Evolutionary conservation across 805 yeast species (phyloP), one percentile per base, ranked within the genome.

Genomic region (Wickerhamiella sergipiensis): DNA sequence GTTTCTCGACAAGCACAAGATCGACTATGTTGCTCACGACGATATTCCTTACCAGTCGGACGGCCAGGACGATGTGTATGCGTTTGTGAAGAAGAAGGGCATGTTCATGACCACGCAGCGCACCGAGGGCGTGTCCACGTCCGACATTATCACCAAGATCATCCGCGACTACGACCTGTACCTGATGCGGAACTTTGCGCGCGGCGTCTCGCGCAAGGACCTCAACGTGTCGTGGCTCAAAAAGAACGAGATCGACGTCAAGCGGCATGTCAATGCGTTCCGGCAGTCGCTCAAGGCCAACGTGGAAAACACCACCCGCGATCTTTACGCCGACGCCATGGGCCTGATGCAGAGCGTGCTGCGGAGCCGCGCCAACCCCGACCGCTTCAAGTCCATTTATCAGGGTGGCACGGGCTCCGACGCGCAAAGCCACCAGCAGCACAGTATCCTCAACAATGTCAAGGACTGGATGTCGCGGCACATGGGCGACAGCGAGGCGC

Each of bases 11-110:
- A 68, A 83, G 59, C 95, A 92, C 67, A 71, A 80, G 50, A 87
- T 92, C 58, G 98, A 92, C 66, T 92, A 87, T 61, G 96, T 90
- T 54, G 98, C 98, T 1, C 98, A 92, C 67, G 98, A 92, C 69
- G 97, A 92, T 67, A 71, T 87, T 55, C 98, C 98, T 0, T 92
- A 92, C 64, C 95, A 85, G 1, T 80, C 90, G 22, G 80, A 79
- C n/a, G 95, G 82, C 54, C 74, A 80, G 39, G 96, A 85, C 64
- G 98, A 92, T 65, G 88, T 92, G 50, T 92, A 92, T 70, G 80
- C 79, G 65, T 95, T 97, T 21, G 84, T 92, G 62, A 92, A 92
- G 65, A 83, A 84, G 63, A 73, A 73, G 63, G 98, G 98, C 1
- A 85, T 78, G 81, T 92, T 92, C 62, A 72, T 92, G 56, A 83